Evolutionary conservation across 2,329 filamentous ascomycete genomes (phyloP).

Genomic region (Diaporthe aspalathi): DNA sequence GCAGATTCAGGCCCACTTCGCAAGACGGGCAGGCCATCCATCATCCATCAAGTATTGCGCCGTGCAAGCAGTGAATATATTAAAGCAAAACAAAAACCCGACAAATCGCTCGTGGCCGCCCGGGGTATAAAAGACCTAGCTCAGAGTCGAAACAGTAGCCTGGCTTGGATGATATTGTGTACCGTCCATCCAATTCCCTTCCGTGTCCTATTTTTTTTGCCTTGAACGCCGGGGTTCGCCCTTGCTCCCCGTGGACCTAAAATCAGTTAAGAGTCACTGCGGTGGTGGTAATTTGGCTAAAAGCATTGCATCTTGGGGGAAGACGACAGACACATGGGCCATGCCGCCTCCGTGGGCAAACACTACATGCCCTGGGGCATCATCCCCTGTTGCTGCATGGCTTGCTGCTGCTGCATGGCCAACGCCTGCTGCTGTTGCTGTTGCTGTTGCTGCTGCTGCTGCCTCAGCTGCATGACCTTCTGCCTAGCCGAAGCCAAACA

Average conservation of each 20-base stretch:
- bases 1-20: neutral
- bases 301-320: neutral
- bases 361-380: slow-evolving; percentile 63
- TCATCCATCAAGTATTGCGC: neutral
- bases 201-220: slow-evolving; percentile 15
- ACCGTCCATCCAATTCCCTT: slow-evolving; percentile 28
- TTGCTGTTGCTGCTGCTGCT: slow-evolving; percentile 40
- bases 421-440: slow-evolving; percentile 41
- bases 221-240: slow-evolving; percentile 28
- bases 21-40: neutral
- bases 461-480: slow-evolving; percentile 45
- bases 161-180: slow-evolving; percentile 30
- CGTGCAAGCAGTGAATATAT: neutral
- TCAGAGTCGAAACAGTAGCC: slow-evolving; percentile 28
- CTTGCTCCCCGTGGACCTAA: neutral
- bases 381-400: slow-evolving; percentile 59
- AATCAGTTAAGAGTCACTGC: slow-evolving; percentile 12
- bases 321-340: neutral
- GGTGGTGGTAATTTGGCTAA: neutral
- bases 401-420: slow-evolving; percentile 52
- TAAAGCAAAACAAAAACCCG: neutral
- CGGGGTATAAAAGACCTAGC: slow-evolving; percentile 38
- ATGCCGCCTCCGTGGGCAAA: neutral
- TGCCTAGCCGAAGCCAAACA: slow-evolving; percentile 55
- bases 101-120: slow-evolving; percentile 24